Evolutionary conservation across 2,329 filamentous ascomycete genomes (phyloP).

Genomic region (Fusarium bactridioides): DNA sequence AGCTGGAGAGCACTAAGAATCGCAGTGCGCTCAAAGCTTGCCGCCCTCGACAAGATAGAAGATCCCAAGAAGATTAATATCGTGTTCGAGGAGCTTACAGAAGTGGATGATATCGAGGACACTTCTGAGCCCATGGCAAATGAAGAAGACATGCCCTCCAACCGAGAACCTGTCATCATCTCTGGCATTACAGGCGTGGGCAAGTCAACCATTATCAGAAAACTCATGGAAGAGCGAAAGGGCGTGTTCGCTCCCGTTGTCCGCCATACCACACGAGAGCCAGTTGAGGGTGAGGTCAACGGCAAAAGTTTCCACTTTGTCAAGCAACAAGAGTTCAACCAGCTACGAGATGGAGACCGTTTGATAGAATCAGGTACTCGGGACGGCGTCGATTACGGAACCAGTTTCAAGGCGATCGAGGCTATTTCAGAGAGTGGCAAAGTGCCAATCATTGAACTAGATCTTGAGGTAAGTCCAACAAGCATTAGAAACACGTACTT

Average conservation of each 20-base stretch:
- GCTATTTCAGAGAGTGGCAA: slow-evolving; percentile 62
- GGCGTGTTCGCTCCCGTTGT: slow-evolving; percentile 69
- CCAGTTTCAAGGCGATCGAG: slow-evolving; percentile 61
- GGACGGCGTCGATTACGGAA: slow-evolving; percentile 62
- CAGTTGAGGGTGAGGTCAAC: slow-evolving; percentile 58
- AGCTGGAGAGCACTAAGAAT: slow-evolving; percentile 89
- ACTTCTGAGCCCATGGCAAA: slow-evolving; percentile 46
- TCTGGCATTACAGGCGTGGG: slow-evolving; percentile 69
- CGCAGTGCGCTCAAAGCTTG: slow-evolving; percentile 76
- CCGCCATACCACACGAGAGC: slow-evolving; percentile 62
- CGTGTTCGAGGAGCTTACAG: slow-evolving; percentile 61
- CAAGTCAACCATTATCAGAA: slow-evolving; percentile 69
- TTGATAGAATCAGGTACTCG: slow-evolving; percentile 64
- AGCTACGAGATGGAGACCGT: slow-evolving; percentile 66
- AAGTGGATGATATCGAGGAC: slow-evolving; percentile 47
- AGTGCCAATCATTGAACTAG: slow-evolving; percentile 65
- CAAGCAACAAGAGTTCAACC: slow-evolving; percentile 61
- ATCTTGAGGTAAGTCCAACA: slow-evolving; percentile 56
- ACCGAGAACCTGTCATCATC: slow-evolving; percentile 68
- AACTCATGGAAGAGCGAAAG: slow-evolving; percentile 69
- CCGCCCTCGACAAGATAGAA: slow-evolving; percentile 86
- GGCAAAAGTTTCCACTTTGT: slow-evolving; percentile 66
- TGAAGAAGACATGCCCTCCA: slow-evolving; percentile 53
- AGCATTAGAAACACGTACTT: background rate
- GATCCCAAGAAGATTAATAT: slow-evolving; percentile 74